Conservation (phyloP, 2,329 filamentous ascomycete genomes). For the Colletotrichum coccodes region DNA sequence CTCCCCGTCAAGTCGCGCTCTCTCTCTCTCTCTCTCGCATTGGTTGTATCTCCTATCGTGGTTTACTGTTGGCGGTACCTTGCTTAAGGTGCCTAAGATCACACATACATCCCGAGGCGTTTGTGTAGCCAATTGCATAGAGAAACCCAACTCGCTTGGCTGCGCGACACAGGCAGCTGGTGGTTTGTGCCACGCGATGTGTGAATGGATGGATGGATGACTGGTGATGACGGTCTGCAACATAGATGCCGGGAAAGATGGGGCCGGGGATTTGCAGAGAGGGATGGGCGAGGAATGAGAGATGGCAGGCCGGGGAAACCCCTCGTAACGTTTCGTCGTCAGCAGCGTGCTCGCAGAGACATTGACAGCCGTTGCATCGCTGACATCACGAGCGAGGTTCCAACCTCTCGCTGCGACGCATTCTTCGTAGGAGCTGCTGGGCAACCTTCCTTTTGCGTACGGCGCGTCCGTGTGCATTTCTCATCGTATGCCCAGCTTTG, state of each 20-base stretch:
- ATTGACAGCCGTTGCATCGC: background rate
- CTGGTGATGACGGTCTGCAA: background rate
- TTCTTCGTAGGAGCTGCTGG: background rate
- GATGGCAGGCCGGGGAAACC: constrained; percentile 12
- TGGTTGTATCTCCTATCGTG: background rate
- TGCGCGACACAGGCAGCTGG: background rate
- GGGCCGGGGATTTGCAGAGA: background rate
- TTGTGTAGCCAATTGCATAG: background rate
- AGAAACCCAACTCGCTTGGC: background rate
- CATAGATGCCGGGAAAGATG: background rate
- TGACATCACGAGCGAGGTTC: constrained; percentile 19
- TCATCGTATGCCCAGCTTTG: background rate
- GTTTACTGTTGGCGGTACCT: background rate
- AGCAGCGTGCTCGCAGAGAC: background rate
- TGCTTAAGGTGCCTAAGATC: background rate
- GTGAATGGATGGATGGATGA: background rate
- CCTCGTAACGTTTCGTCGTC: background rate
- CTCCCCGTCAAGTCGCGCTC: constrained; percentile 23
- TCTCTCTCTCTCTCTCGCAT: background rate
- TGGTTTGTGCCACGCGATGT: background rate
- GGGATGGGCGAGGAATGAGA: constrained; percentile 13
- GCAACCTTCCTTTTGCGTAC: no score
- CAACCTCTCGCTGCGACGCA: constrained; percentile 1
- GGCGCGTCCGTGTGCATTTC: background rate
- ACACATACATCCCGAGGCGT: background rate